Evolutionary conservation across 208 protist species (phyloP), one percentile per base, ranked within the genome.

Genomic region (Angomonas deanei): DNA sequence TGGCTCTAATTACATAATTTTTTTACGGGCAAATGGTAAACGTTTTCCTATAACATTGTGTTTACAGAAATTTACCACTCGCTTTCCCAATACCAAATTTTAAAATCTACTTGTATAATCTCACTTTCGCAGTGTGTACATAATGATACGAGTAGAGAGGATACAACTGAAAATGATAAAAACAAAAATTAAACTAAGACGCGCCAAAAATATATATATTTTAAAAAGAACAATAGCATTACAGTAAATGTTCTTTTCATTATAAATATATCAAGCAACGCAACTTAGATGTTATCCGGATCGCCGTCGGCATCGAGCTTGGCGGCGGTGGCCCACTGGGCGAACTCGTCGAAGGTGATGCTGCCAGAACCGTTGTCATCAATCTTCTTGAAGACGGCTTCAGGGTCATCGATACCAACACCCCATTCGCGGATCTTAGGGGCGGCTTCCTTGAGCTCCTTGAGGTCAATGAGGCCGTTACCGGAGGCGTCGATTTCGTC

Each of bases 321-420:
- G 26, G 74, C 30, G 6, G 62, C 71, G 0, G 74, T 53, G 27
- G 70, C 79, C 84, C 78, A 94, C 15, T 65, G 63, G 21, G 81
- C 76, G 58, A 94, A 80, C 70, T 95, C 86, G 65, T 91, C 78
- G 52, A 95, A 93, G 24, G 84, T 76, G 42, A 95, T 80, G 61
- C 78, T 57, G 36, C 86, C 86, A 31, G 80, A 76, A 53, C 60
- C 62, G 75, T 93, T 87, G 38, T 46, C 66, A 60, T 92, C 86
- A 48, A 93, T 84, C 57, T 76, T 49, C 58, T 84, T 79, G 78
- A 92, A 95, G 19, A 72, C 68, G 19, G 59, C 58, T 17, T 71
- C 74, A 4, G 84, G 57, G 48, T 91, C 75, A 0, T 48, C 47
- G 21, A 88, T 81, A 42, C 72, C 64, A 21, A 80, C 42, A 34